phyloP scores from a whole-genome alignment of 1,284 basidiomycete species.

The Sporisorium sorghi region DNA sequence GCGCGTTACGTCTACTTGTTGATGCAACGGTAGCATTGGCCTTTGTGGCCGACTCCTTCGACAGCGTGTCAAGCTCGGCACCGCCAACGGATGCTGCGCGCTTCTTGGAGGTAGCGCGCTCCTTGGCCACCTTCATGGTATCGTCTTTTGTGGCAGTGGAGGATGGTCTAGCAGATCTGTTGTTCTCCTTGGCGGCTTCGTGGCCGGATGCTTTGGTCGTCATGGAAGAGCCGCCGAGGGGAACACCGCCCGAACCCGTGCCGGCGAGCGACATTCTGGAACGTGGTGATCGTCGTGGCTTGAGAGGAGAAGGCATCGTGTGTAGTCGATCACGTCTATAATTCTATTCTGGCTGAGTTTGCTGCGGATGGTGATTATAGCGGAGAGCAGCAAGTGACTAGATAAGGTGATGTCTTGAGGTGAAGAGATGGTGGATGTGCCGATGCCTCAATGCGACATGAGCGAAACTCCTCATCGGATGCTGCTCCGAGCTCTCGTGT shows the following conservation, averaged over 20 bases:
- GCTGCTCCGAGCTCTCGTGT: conserved; percentile 20
- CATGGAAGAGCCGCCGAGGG: conserved; percentile 48
- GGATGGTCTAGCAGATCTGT: conserved; percentile 30
- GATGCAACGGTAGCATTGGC: conserved; percentile 22
- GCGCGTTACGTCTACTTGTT: conserved; percentile 50
- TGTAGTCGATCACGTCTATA: background rate
- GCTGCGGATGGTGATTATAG: conserved; percentile 4
- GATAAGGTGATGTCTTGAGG: background rate
- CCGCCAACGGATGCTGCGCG: conserved; percentile 48
- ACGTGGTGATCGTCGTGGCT: conserved; percentile 47
- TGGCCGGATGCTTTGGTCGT: conserved; percentile 28
- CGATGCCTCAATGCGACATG: background rate
- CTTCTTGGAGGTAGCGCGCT: conserved; percentile 40
- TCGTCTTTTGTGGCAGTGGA: conserved; percentile 34
- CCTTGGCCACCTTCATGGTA: conserved; percentile 39
- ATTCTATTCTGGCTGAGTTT: background rate
- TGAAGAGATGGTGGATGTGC: conserved; percentile 7
- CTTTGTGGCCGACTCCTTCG: conserved; percentile 37
- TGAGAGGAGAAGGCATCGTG: conserved; percentile 49
- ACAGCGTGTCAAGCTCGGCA: conserved; percentile 39
- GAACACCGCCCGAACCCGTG: conserved; percentile 42
- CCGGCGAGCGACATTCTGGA: conserved; percentile 46
- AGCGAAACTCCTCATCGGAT: background rate
- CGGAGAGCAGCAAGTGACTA: background rate
- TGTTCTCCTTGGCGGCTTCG: conserved; percentile 43